Base-by-base conservation (phyloP, 1,284 basidiomycete species). In the Pterulicium gracile region DNA sequence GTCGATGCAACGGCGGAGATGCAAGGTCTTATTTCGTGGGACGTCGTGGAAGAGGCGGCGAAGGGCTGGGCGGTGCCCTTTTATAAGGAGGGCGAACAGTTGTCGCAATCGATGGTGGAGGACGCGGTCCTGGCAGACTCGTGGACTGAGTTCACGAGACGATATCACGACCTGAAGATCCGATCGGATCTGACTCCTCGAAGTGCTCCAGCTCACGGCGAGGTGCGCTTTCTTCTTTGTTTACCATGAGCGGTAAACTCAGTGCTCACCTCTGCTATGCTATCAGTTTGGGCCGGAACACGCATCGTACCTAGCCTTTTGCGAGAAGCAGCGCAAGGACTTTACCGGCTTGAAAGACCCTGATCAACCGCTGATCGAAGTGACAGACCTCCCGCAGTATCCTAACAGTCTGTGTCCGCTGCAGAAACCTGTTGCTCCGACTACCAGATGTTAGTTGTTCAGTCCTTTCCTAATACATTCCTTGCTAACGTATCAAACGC, bases 61-160 rank as follows among this genome's bases (percentile, higher is more conserved):
- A 62, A 65, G 35, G 62, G 69, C 7, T 79, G 72, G 64, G 69
- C 70, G 24, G 63, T 67, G 7, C 68, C 73, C 3, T 64, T 89
- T 20, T 65, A 69, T 41, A 61, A 61, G 35, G 64, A 67, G 15
- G 60, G 66, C 19, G 44, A 67, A 10, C 65, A 69, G 48, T 60
- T 62, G 2, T 56, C 76, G n/a, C 60, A 63, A 14, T 55, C 62
- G 18, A 72, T 70, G 47, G 58, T 79, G 5, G 56, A 68, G 46
- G 81, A 87, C 52, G 75, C 79, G 19, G 64, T 89, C 18, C 65
- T 91, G 24, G 80, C 85, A 58, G 87, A 88, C 56, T 68, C 84
- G 47, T 72, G 69, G 63, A 72, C 77, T n/a, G 86, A 89, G 58
- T 87, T 81, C 55, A 88, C 84, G 1, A 68, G 80, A 51, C 69